Conservation (phyloP, 441 rosid species). For the Populus hybrid region DNA sequence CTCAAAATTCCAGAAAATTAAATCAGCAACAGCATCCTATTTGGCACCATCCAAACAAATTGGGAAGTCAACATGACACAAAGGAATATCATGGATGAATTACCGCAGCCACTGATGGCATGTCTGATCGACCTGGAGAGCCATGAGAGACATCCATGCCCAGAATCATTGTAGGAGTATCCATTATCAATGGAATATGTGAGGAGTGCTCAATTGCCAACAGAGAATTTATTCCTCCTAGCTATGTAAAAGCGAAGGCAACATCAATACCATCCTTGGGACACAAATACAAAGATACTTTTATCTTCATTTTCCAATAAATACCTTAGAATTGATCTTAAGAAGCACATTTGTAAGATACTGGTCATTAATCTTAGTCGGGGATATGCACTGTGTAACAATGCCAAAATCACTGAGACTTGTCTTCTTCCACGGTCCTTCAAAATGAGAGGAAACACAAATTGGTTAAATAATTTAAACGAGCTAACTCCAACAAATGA, state of each 20-base stretch:
- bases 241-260: slow-evolving; percentile 42
- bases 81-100: slow-evolving; percentile 10
- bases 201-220: slow-evolving; percentile 58
- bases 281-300: slow-evolving; percentile 2
- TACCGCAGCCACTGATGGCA: slow-evolving; percentile 92
- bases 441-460: slow-evolving; percentile 23
- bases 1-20: slow-evolving; percentile 36
- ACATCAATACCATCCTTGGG: slow-evolving; percentile 5
- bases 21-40: slow-evolving; percentile 4
- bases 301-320: slow-evolving; percentile 18
- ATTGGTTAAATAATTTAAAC: slow-evolving; percentile 3
- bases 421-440: slow-evolving; percentile 94
- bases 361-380: slow-evolving; percentile 65
- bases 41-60: background rate
- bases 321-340: slow-evolving; percentile 88
- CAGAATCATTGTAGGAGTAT: slow-evolving; percentile 81
- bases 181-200: slow-evolving; percentile 51
- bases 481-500: background rate
- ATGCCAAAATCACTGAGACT: slow-evolving; percentile 70
- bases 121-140: slow-evolving; percentile 72
- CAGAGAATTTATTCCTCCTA: slow-evolving; percentile 93
- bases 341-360: slow-evolving; percentile 91
- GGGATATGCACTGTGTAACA: slow-evolving; percentile 85
- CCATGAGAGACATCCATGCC: slow-evolving; percentile 99
- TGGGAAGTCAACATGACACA: background rate